Conservation (phyloP, 202 grass and related monocot genomes). For the Digitaria exilis region DNA sequence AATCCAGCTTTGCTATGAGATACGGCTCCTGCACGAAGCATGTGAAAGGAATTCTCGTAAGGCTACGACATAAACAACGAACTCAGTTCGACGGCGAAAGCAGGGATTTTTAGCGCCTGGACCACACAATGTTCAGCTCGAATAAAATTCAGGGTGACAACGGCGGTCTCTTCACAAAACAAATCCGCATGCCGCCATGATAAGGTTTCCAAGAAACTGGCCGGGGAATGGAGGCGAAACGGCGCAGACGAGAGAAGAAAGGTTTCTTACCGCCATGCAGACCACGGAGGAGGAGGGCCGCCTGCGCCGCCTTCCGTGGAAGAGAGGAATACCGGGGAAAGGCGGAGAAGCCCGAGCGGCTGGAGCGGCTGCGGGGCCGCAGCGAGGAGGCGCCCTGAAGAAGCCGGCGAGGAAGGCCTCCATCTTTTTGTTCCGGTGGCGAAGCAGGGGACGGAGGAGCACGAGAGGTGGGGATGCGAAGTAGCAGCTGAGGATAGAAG, state of each 20-base stretch:
- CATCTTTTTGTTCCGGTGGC: slow-evolving; percentile 39
- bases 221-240: too few species aligned
- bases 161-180: neutral
- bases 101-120: neutral
- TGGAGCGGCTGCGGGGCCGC: too few species aligned
- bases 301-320: slow-evolving; percentile 40
- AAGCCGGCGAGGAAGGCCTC: slow-evolving; percentile 66
- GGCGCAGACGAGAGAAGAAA: neutral
- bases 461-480: slow-evolving; percentile 23
- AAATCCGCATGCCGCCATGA: too few species aligned
- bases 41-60: neutral
- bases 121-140: neutral
- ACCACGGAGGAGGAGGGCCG: slow-evolving; percentile 48
- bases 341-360: slow-evolving; percentile 1
- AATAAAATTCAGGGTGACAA: neutral
- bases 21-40: slow-evolving; percentile 75
- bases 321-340: neutral
- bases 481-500: neutral
- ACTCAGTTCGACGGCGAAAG: neutral
- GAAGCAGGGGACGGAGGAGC: neutral
- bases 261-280: slow-evolving; percentile 82
- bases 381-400: slow-evolving; percentile 54
- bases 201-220: too few species aligned
- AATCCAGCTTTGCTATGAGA: slow-evolving; percentile 86
- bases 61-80: neutral